Evolutionary conservation across 192 early-diverging fungal genomes (phyloP), one percentile per base, ranked within the genome.

Genomic region (Radiomyces spectabilis): DNA sequence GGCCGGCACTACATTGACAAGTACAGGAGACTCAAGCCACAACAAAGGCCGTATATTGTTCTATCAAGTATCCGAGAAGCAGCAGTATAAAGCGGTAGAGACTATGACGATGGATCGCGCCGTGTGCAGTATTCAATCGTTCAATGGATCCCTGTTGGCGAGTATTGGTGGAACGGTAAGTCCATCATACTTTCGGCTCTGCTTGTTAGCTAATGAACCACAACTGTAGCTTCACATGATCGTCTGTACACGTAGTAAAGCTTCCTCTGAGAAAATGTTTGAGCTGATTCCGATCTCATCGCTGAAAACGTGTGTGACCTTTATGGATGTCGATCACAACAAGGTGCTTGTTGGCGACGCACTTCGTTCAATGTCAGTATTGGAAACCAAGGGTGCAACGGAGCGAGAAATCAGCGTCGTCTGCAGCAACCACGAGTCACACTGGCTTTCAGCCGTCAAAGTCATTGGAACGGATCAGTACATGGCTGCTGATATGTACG

Each of bases 291-390:
- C 73, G 37, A 64, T 55, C 18, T 66, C 68, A 46, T 59, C 66
- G 46, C 33, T 19, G 19, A 37, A 54, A 6, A 8, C 41, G 1
- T 75, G 74, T 51, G 78, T 81, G 18, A 80, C 84, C 54, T 79
- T 84, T 15, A 21, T 94, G 29, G 74, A 82, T 2, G 70, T 73
- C 3, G 59, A 56, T 8, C 89, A 84, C 19, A 83, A 93, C 47
- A 76, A 76, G 24, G 60, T 96, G 22, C 50, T 86, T 0, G 86
- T 92, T 10, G 93, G 86, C 16, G 95, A 98, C 65, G 24, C 95
- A 35, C 80, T 95, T 74, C 76, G 83, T 35, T 94, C 90, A 0
- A 80, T 85, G 5, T 73, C 82, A 5, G 38, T 92, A 5, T 72
- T 88, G 38, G 41, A 34, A 39, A 52, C 68, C 10, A 85, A 71